A percentile compares a stretch with the other conserved stretches of the same genome.
Evolutionary conservation across 306 rosid species (phyloP).

Genomic region (Prunus dulcis): DNA sequence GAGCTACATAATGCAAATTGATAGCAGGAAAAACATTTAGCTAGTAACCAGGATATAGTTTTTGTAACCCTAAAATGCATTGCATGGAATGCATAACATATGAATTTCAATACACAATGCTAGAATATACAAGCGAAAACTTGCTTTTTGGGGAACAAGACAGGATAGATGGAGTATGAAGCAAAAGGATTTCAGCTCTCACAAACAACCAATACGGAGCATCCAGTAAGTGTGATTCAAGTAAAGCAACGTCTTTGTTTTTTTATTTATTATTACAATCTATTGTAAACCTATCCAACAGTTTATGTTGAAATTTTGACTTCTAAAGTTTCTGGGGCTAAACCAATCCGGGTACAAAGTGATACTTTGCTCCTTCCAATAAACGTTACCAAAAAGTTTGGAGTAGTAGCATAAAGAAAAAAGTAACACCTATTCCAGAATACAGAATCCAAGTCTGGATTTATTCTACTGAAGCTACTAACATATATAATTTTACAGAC

Average conservation of each 20-base stretch:
- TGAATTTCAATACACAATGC: neutral
- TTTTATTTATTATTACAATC: neutral
- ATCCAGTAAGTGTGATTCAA: neutral
- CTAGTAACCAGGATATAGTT: slow-evolving; percentile 1
- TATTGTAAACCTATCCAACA: neutral
- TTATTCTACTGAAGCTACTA: neutral
- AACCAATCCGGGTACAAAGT: neutral
- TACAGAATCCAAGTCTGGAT: neutral
- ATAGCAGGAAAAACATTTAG: slow-evolving; percentile 14
- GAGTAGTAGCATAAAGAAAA: neutral
- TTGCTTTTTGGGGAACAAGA: slow-evolving; percentile 3
- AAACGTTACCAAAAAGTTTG: neutral
- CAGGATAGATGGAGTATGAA: neutral
- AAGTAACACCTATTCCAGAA: neutral
- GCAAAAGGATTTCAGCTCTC: neutral
- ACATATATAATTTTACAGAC: neutral
- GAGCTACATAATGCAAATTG: slow-evolving; percentile 9
- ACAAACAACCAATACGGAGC: neutral
- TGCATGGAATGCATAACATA: slow-evolving; percentile 5
- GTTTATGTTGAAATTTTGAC: neutral
- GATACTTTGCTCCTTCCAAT: neutral
- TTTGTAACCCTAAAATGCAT: neutral
- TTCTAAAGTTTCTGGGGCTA: neutral
- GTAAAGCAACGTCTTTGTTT: slow-evolving; percentile 2
- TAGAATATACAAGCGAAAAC: neutral